phyloP scores from a whole-genome alignment of 2,329 filamentous ascomycete genomes.

The Penicillium psychrosexuale region DNA sequence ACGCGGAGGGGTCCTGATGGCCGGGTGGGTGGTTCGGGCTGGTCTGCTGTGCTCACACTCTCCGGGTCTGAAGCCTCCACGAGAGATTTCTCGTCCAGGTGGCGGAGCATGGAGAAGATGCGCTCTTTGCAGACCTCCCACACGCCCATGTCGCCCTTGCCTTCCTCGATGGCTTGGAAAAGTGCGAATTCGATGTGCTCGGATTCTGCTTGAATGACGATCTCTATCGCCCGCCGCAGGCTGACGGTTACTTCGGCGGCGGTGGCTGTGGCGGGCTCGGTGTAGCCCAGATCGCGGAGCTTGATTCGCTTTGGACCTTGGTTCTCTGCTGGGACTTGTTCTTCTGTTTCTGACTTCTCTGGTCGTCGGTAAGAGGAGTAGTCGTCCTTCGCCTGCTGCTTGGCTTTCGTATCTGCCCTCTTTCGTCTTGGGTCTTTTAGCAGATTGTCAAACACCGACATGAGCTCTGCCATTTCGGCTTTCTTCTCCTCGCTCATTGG shows the following conservation, averaged over 20 bases:
- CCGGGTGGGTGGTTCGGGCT: background rate
- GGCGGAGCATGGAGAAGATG: constrained; percentile 39
- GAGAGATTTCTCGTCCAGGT: constrained; percentile 21
- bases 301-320: constrained; percentile 4
- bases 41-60: background rate
- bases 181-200: constrained; percentile 33
- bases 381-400: background rate
- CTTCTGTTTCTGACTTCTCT: background rate
- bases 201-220: constrained; percentile 31
- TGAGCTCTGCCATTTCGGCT: constrained; percentile 25
- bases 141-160: constrained; percentile 35
- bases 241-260: constrained; percentile 15
- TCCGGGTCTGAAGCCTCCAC: constrained; percentile 1
- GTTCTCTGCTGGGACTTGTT: background rate
- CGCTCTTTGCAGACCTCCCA: constrained; percentile 41
- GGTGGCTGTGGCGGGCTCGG: constrained; percentile 7
- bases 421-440: constrained; percentile 7
- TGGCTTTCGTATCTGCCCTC: background rate
- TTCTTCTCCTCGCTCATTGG: constrained; percentile 12
- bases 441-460: constrained; percentile 10
- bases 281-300: constrained; percentile 18
- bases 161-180: constrained; percentile 25
- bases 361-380: background rate
- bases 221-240: constrained; percentile 22
- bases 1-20: constrained; percentile 26